Evolutionary conservation across 2,329 filamentous ascomycete species (phyloP).

Genomic region (Venturia pyrina): DNA sequence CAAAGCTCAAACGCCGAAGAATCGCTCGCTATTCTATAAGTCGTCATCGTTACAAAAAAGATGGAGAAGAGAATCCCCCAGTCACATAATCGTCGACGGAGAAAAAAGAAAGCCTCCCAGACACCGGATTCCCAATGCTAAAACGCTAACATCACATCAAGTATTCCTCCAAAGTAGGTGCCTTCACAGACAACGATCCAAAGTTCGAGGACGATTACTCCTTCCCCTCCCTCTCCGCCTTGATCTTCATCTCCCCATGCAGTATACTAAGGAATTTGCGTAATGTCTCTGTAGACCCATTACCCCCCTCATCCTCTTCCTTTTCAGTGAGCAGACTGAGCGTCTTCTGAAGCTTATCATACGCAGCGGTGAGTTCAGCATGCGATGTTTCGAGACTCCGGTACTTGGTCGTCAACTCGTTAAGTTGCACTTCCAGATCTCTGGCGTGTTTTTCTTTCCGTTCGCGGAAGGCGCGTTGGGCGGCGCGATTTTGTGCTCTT

Average conservation of each 20-base stretch:
- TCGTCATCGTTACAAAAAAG: not conserved
- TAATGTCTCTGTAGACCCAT: slow-evolving; percentile 26
- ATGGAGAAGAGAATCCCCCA: not conserved
- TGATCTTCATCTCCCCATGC: slow-evolving; percentile 26
- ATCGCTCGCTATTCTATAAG: not conserved
- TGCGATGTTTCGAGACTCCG: slow-evolving; percentile 47
- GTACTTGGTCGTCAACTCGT: slow-evolving; percentile 45
- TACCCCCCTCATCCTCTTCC: slow-evolving; percentile 21
- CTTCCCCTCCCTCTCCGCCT: slow-evolving; percentile 9
- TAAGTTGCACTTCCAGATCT: slow-evolving; percentile 49
- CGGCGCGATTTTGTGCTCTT: slow-evolving; percentile 51
- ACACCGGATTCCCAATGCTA: slow-evolving; percentile 1
- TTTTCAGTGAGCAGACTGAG: slow-evolving; percentile 28
- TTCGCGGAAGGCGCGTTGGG: slow-evolving; percentile 51
- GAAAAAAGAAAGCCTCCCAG: not conserved
- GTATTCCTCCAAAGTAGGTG: not conserved
- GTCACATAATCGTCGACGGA: not conserved
- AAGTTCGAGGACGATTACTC: not conserved
- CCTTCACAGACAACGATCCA: not conserved
- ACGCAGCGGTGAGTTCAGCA: slow-evolving; percentile 27
- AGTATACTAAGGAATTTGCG: slow-evolving; percentile 29
- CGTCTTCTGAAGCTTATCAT: slow-evolving; percentile 31
- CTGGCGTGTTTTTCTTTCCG: slow-evolving; percentile 56
- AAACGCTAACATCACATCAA: not conserved
- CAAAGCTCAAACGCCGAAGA: not conserved